phyloP scores from a whole-genome alignment of 805 yeast genomes.

The Grigorovia yakushimaensis region DNA sequence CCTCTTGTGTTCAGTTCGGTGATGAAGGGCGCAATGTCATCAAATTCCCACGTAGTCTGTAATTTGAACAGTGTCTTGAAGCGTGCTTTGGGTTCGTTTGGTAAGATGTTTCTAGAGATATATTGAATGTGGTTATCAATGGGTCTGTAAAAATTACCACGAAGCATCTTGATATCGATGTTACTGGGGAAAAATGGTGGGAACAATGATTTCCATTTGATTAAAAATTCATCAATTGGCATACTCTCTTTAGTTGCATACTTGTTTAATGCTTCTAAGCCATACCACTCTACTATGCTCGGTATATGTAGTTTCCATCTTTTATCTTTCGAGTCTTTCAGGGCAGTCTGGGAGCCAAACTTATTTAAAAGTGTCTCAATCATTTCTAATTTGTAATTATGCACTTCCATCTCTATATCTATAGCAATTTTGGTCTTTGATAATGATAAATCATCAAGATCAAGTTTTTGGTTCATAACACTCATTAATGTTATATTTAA shows the following conservation, averaged over 20 bases:
- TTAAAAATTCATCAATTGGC: conserved; percentile 43
- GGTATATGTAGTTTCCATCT: conserved; percentile 33
- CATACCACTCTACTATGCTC: conserved; percentile 52
- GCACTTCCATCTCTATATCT: conserved; percentile 25
- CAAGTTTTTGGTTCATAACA: conserved; percentile 29
- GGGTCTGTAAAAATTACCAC: conserved; percentile 48
- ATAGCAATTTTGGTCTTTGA: conserved; percentile 23
- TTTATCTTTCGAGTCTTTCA: conserved; percentile 12
- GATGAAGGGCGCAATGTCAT: conserved; percentile 55
- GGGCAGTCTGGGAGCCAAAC: conserved; percentile 27
- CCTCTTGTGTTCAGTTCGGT: conserved; percentile 46
- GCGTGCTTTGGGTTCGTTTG: conserved; percentile 39
- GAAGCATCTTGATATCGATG: conserved; percentile 42
- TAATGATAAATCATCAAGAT: conserved; percentile 22
- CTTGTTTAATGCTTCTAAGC: conserved; percentile 40
- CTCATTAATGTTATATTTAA: conserved; percentile 32
- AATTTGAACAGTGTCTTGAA: conserved; percentile 42
- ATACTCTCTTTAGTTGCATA: conserved; percentile 27
- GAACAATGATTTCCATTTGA: conserved; percentile 52
- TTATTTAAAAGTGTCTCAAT: conserved; percentile 40
- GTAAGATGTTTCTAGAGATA: conserved; percentile 40
- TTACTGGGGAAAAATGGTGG: conserved; percentile 57
- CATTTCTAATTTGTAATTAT: conserved; percentile 33
- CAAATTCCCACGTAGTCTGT: conserved; percentile 52
- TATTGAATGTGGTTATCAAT: conserved; percentile 43